Conservation (phyloP, 192 early-diverging fungal genomes). For the Ambispora gerdemannii region DNA sequence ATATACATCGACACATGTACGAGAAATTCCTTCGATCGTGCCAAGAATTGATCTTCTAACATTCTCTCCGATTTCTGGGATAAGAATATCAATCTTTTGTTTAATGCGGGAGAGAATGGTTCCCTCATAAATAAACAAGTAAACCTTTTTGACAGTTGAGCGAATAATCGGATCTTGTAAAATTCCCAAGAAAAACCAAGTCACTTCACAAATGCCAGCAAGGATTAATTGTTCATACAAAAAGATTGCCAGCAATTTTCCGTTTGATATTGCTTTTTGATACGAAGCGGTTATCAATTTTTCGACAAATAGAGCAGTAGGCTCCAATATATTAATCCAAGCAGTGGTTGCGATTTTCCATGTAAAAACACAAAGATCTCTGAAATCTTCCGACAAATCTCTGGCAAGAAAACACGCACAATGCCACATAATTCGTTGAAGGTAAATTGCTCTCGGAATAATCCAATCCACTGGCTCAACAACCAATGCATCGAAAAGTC, state of each 20-base stretch:
- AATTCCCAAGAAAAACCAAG: background rate
- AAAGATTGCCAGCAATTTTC: background rate
- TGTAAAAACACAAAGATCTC: background rate
- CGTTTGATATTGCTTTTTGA: background rate
- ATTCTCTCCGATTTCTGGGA: background rate
- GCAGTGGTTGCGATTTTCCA: background rate
- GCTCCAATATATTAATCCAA: background rate
- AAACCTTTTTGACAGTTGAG: background rate
- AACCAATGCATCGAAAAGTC: background rate
- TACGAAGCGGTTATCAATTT: background rate
- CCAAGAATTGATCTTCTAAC: background rate
- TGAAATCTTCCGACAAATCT: conserved; percentile 20
- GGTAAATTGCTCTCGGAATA: background rate
- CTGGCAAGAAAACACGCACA: conserved; percentile 16
- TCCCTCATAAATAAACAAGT: background rate
- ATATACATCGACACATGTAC: background rate
- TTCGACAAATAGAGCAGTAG: background rate
- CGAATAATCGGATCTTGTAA: conserved; percentile 1
- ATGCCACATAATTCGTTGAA: conserved; percentile 5
- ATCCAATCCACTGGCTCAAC: conserved; percentile 19
- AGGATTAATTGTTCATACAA: conserved; percentile 1
- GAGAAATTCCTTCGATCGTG: background rate
- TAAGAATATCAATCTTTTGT: background rate
- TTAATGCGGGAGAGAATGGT: background rate
- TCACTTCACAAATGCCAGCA: background rate